Percentiles rank a stretch among this genome's conserved stretches.
Conservation (phyloP, 805 yeast species). For the Dipodascus albidus region DNA sequence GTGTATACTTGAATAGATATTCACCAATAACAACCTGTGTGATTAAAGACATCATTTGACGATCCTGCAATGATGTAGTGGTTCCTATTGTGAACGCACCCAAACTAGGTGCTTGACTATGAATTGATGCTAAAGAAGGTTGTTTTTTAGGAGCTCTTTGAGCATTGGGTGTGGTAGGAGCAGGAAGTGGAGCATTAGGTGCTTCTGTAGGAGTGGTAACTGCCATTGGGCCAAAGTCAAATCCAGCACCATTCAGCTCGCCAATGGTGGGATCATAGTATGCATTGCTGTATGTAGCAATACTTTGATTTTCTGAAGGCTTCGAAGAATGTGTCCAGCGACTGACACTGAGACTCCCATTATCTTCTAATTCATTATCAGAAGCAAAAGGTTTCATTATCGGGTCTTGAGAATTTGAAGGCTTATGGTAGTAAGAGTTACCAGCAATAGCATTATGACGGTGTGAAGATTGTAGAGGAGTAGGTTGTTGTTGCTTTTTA, state of each 20-base stretch:
- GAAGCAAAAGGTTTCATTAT: neutral
- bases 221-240: neutral
- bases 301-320: conserved; percentile 1
- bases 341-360: neutral
- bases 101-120: conserved; percentile 1
- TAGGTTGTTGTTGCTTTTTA: conserved; percentile 1
- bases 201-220: neutral
- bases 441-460: neutral
- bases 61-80: conserved; percentile 25
- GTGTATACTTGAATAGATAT: conserved; percentile 72
- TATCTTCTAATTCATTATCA: neutral
- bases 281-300: neutral
- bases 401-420: neutral
- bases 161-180: neutral
- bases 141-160: neutral
- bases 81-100: conserved; percentile 17
- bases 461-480: neutral
- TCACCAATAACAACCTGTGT: conserved; percentile 95
- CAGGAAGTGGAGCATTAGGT: neutral
- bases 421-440: neutral
- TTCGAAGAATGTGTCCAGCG: neutral
- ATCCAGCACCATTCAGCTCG: neutral
- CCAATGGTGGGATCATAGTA: conserved; percentile 1
- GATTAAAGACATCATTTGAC: conserved; percentile 69
- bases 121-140: neutral